Base-by-base conservation (phyloP, 169 alveolate species). In the Cryptosporidium baileyi region DNA sequence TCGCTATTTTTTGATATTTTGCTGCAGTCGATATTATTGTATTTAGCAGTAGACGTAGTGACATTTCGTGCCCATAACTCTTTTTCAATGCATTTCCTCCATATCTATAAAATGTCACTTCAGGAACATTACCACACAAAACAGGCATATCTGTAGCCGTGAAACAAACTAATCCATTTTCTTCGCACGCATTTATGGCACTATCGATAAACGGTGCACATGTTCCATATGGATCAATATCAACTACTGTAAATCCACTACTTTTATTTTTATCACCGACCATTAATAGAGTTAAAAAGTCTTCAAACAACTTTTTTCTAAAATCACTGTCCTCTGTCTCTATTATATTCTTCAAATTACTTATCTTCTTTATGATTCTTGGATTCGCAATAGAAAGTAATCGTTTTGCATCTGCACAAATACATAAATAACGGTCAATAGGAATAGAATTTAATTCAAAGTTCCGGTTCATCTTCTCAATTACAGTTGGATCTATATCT, bases 111-210 rank as follows among this genome's bases (percentile, higher is more conserved):
- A 95, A 96, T 15, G 97, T 92, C 5, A 95, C 97, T 47, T 95
- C 96, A 0, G 98, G 98, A 51, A 89, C 92, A 80, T 95, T 94
- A n/a, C 98, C 97, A 88, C 98, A 95, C 43, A 96, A 91, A 11
- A 96, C 96, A n/a, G 98, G 96, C 98, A 96, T 96, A 88, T 96
- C 99, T n/a, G 99, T 96, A 49, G 96, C 93, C 1, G 99, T 96
- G 49, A 96, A 92, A 63, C 96, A 91, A 34, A 95, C 89, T 60
- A 96, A 89, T 26, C 98, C 97, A 34, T 97, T 97, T 60, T 95
- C 91, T 81, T 95, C 95, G 28, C 95, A 93, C 44, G 96, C 92
- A 67, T 92, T 94, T 30, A 96, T 80, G 24, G 97, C 94, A 47
- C 97, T 93, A 63, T 96, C 99, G 38, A 96, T 82, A 85, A 93